Base-by-base conservation (phyloP, 2,329 filamentous ascomycete species). In the Aspergillus sp. region DNA sequence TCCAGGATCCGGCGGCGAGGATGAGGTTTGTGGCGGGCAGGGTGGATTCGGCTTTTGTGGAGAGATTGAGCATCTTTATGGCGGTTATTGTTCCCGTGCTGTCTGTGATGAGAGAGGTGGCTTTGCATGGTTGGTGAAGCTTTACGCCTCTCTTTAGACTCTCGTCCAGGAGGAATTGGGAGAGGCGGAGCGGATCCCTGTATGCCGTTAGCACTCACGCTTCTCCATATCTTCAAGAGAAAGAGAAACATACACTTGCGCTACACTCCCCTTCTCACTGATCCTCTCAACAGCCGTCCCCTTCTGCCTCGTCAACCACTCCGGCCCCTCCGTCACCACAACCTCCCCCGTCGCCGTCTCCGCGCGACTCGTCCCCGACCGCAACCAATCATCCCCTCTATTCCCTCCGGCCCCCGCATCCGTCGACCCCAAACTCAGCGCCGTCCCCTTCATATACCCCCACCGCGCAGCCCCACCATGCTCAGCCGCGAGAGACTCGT, bases 1-100 rank as follows among this genome's bases (percentile, higher is more conserved):
- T 89, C 91, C 91, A 94, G 3, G 87, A 84, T 3, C 91, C 91
- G 0, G 89, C 85, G 0, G 89, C 79, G 62, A 94, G 82, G 17
- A 93, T 78, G 25, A 94, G 73, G 11, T 85, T 84, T 0, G 84
- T 85, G 69, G 89, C 91, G 0, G 87, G 83, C 2, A 93, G 60
- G 0, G 34, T 69, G 7, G 60, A 69, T 50, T 71, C 66, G 2
- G 59, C 57, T 7, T 70, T 65, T 2, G 72, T 69, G 25, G 59
- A 69, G 2, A 77, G 76, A 59, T 82, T 78, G 9, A 79, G 69
- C 3, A 90, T 79, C 28, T 80, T 77, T 15, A 91, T 74, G 34
- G 80, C 82, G 2, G 81, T 81, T 54, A 91, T 72, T 54, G 81
- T 73, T 41, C 82, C 82, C 1, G 80, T 63, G 9, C 77, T 70